Percentiles rank a stretch among this genome's conserved stretches.
These are phyloP conservation scores for Hygrophorus russula DNA, from an alignment of 768 basidiomycete genomes.

Conservation along the genomic window DNA sequence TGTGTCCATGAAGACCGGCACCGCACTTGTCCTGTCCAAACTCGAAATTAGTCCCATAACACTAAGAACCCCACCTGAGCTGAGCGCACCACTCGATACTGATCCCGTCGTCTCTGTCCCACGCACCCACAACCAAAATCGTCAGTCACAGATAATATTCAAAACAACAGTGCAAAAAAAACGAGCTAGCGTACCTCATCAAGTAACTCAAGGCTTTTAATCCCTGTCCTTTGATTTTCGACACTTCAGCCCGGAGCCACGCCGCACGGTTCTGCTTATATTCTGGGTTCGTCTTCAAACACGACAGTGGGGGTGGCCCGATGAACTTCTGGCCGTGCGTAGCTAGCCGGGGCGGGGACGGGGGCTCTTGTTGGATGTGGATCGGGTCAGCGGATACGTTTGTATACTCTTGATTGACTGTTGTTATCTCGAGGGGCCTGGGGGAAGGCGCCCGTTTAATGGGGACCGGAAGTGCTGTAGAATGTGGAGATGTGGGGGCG, in stretches of 20 bases:
- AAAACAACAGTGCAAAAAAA: too few species aligned
- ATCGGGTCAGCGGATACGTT: too few species aligned
- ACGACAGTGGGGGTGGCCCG: background rate
- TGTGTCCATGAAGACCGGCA: background rate
- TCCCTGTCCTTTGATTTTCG: background rate
- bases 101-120: constrained; percentile 1
- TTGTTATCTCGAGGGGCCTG: too few species aligned
- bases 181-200: background rate
- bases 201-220: background rate
- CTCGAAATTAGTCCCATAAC: background rate
- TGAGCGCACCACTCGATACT: background rate
- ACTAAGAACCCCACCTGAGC: background rate
- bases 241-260: background rate
- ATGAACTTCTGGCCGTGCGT: background rate
- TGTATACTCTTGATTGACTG: too few species aligned
- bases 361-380: too few species aligned
- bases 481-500: too few species aligned
- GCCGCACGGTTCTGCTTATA: background rate
- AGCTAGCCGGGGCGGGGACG: background rate
- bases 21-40: background rate
- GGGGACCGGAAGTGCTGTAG: too few species aligned
- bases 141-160: background rate
- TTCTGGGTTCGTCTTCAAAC: background rate
- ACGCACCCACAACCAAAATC: background rate
- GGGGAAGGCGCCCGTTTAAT: too few species aligned